Evolutionary conservation across 768 basidiomycete species (phyloP).

Genomic region (Fomitopsis pulvina): DNA sequence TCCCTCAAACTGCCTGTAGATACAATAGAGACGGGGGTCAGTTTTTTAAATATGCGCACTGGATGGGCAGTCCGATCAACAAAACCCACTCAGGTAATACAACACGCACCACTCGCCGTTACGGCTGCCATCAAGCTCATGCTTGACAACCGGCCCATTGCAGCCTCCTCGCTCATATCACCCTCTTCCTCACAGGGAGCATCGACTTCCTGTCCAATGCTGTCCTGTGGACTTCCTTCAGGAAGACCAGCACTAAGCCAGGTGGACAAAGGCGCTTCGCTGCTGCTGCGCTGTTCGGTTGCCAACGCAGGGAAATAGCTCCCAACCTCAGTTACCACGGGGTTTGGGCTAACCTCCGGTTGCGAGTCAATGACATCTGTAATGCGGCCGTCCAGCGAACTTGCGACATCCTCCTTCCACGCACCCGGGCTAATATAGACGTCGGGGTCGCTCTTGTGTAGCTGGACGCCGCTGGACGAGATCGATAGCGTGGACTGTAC

Average conservation of each 20-base stretch:
- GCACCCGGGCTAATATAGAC: too few relatives aligned
- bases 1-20: slow-evolving; percentile 45
- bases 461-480: not conserved
- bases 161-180: slow-evolving; percentile 59
- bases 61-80: not conserved
- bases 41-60: not conserved
- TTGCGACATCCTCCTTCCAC: too few relatives aligned
- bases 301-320: not conserved
- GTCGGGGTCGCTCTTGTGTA: not conserved
- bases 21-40: not conserved
- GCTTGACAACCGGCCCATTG: slow-evolving; percentile 80
- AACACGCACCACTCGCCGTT: slow-evolving; percentile 61
- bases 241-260: slow-evolving; percentile 5
- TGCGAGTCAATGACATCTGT: too few relatives aligned
- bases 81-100: slow-evolving; percentile 1
- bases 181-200: slow-evolving; percentile 32
- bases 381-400: too few relatives aligned
- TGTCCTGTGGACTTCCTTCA: slow-evolving; percentile 2
- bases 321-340: not conserved
- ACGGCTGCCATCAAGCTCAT: slow-evolving; percentile 92
- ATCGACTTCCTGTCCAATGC: slow-evolving; percentile 6
- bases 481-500: not conserved
- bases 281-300: not conserved
- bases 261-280: not conserved
- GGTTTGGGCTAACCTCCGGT: too few relatives aligned